These are phyloP conservation scores for Sclerotinia glacialis DNA, from an alignment of 2,329 filamentous ascomycete species.

Conservation along the genomic window DNA sequence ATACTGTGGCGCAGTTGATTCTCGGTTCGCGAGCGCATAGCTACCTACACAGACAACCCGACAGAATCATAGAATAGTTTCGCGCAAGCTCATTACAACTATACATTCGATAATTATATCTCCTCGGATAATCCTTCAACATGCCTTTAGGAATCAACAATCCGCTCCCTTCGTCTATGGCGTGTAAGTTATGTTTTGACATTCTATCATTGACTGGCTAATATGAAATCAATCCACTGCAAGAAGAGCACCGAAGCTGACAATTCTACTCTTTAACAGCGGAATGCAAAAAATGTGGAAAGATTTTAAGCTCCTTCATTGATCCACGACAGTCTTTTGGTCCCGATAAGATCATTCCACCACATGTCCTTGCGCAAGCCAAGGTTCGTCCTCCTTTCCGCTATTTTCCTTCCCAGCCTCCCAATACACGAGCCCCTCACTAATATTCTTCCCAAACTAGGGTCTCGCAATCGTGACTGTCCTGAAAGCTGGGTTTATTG, in stretches of 20 bases:
- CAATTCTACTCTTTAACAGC: conserved; percentile 50
- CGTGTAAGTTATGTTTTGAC: conserved; percentile 53
- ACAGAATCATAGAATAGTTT: not conserved
- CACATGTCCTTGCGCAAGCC: conserved; percentile 81
- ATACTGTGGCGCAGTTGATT: not conserved
- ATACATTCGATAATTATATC: not conserved
- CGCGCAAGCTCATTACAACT: conserved; percentile 12
- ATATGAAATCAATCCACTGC: conserved; percentile 1
- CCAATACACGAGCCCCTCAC: not conserved
- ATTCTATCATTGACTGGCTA: conserved; percentile 23
- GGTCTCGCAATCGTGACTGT: conserved; percentile 84
- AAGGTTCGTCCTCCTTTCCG: conserved; percentile 57
- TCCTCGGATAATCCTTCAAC: conserved; percentile 8
- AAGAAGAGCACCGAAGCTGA: conserved; percentile 19
- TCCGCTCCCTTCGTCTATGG: conserved; percentile 63
- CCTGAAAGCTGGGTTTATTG: conserved; percentile 82
- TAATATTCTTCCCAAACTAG: conserved; percentile 40
- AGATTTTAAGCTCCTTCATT: conserved; percentile 92
- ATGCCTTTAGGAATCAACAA: conserved; percentile 61
- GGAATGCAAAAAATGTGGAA: conserved; percentile 96
- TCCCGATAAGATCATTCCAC: conserved; percentile 95
- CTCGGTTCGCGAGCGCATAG: not conserved
- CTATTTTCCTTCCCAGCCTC: not conserved
- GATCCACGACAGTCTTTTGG: conserved; percentile 92
- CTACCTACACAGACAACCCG: not conserved